phyloP scores from a whole-genome alignment of 345 rosid species.

The Aquilaria sinensis region DNA sequence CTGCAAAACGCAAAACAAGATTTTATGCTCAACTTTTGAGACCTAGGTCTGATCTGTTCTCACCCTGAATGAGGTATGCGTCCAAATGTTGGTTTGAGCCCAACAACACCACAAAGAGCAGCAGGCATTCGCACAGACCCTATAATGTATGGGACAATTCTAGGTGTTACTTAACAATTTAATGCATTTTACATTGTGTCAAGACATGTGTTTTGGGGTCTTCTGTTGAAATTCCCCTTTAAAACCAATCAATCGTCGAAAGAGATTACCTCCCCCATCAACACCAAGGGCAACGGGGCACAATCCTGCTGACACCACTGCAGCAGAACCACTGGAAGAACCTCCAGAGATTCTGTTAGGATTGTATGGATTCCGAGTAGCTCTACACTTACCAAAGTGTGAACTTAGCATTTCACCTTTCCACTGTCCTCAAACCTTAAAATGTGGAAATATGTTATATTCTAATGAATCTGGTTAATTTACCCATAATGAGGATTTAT shows the following conservation, averaged over 20 bases:
- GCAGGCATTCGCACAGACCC: slow-evolving; percentile 81
- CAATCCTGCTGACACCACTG: slow-evolving; percentile 64
- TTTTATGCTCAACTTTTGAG: not conserved
- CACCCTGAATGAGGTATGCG: slow-evolving; percentile 60
- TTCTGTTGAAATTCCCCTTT: not conserved
- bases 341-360: slow-evolving; percentile 49
- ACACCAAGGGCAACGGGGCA: slow-evolving; percentile 81
- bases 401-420: not conserved
- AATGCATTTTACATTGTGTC: no score
- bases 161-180: not conserved
- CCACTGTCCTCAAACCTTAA: not conserved
- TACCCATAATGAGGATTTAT: slow-evolving; percentile 81
- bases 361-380: slow-evolving; percentile 56
- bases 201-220: not conserved
- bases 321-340: slow-evolving; percentile 80
- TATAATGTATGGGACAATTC: slow-evolving; percentile 10
- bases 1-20: not conserved
- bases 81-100: slow-evolving; percentile 70
- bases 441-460: no score
- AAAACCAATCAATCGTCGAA: no score
- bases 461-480: not conserved
- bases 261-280: slow-evolving; percentile 65
- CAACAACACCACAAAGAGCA: slow-evolving; percentile 70
- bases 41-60: slow-evolving; percentile 5
- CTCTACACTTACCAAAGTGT: slow-evolving; percentile 21